Evolutionary conservation across 2,329 filamentous ascomycete genomes (phyloP).

Genomic region (Nemania sp.): DNA sequence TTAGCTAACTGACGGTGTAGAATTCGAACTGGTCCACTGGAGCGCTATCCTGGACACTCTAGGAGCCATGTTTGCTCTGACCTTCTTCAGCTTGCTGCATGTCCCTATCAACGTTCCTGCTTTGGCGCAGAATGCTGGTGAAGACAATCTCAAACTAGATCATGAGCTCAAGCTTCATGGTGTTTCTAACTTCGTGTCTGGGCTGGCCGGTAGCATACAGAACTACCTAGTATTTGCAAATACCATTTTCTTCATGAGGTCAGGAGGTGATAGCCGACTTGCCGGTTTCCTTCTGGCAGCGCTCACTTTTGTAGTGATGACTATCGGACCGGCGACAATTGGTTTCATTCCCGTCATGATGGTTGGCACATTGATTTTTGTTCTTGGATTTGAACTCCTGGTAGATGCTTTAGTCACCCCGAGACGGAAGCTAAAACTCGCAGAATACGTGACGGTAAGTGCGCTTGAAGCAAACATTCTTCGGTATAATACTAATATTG

Average conservation of each 20-base stretch:
- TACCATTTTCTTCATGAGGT: constrained; percentile 93
- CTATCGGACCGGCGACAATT: constrained; percentile 84
- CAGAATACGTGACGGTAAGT: constrained; percentile 84
- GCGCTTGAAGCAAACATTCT: neutral
- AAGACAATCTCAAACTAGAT: constrained; percentile 90
- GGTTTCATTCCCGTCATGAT: constrained; percentile 97
- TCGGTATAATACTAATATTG: constrained; percentile 28
- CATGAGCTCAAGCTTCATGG: constrained; percentile 91
- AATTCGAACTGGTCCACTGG: constrained; percentile 82
- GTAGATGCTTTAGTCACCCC: constrained; percentile 87
- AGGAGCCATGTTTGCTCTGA: constrained; percentile 93
- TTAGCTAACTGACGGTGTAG: constrained; percentile 48
- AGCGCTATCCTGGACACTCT: constrained; percentile 79
- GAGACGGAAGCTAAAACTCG: constrained; percentile 80
- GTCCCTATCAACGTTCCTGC: constrained; percentile 98
- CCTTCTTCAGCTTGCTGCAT: constrained; percentile 95
- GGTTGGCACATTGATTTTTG: constrained; percentile 91
- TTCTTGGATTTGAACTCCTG: constrained; percentile 89
- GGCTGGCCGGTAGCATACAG: constrained; percentile 83
- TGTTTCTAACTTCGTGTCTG: constrained; percentile 88
- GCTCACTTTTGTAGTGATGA: constrained; percentile 79
- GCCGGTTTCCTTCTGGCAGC: constrained; percentile 83
- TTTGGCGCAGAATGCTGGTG: constrained; percentile 83
- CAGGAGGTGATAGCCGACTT: constrained; percentile 82
- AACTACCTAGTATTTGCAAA: constrained; percentile 99